Evolutionary conservation across 257 asterid species (phyloP), one percentile per base, ranked within the genome.

Genomic region (Nicotiana knightiana): DNA sequence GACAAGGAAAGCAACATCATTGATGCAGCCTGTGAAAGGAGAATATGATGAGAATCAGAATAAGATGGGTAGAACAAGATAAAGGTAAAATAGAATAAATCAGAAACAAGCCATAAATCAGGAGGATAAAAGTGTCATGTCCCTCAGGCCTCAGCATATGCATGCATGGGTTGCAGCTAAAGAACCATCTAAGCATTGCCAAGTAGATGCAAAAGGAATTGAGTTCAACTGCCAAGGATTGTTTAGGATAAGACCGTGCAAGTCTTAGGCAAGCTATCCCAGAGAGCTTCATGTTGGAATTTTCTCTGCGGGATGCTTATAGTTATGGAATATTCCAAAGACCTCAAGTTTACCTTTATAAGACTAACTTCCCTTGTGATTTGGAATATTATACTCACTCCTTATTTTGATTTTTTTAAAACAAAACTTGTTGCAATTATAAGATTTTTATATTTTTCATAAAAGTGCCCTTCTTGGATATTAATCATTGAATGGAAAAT

Each of bases 1-100:
- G 96, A 88, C 88, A 93, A 82, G 39, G 95, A 91, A 70, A 96
- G 98, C 35, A 96, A 85, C 93, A 94, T 77, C 99, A 96, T 96
- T 5, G 99, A 96, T 80, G 90, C 93, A 87, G 93, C 98, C 99
- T 96, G 83, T 35, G 81, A 73, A 81, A 55, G 76, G 71, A 77
- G 58, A 85, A 67, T 18, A 51, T 6, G 3, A 75, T 75, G 80
- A 75, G 80, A 51, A 75, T 26, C 43, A 2, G 63, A 75, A 61
- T 11, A 46, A 81, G 75, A 46, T 11, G 71, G 67, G 62, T 53
- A 83, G 46, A 35, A 75, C 35, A 53, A 37, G 79, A 64, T 80
- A 66, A 11, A 37, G 46, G 32, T 65, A 81, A 73, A 64, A 51
- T 43, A 81, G 33, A 70, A 71, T 64, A 55, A 84, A 48, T 73